A percentile compares a stretch with the other conserved stretches of the same genome.
Evolutionary conservation across 352 stramenopile species (phyloP).

Genomic region (Phytophthora cryptogea): DNA sequence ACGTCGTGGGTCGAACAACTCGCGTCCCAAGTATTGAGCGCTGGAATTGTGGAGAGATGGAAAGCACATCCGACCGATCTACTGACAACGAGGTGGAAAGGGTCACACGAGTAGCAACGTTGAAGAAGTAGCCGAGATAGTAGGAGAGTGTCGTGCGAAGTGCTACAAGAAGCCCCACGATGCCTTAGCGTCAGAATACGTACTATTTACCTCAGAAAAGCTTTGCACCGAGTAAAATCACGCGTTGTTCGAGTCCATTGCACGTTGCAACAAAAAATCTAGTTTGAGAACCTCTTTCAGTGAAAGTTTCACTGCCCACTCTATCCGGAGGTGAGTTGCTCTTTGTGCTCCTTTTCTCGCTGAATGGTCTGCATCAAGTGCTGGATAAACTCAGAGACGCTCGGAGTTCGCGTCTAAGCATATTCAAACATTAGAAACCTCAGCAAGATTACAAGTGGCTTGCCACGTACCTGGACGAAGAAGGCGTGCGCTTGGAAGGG

Average conservation of each 20-base stretch:
- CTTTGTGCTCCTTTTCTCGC: constrained; percentile 36
- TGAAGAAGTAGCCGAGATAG: constrained; percentile 8
- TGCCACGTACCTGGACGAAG: constrained; percentile 55
- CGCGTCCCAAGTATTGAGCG: constrained; percentile 21
- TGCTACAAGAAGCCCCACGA: constrained; percentile 8
- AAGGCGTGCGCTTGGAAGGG: constrained; percentile 83
- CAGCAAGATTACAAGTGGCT: not conserved
- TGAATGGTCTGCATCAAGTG: constrained; percentile 33
- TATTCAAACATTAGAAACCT: constrained; percentile 9
- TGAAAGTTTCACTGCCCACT: not conserved
- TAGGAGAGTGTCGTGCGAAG: constrained; percentile 3
- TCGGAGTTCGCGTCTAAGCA: constrained; percentile 26
- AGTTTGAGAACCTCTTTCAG: not conserved
- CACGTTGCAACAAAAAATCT: not conserved
- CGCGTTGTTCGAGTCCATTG: no score
- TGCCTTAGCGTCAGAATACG: constrained; percentile 2
- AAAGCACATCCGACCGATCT: constrained; percentile 8
- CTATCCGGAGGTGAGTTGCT: constrained; percentile 27
- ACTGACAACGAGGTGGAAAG: constrained; percentile 4
- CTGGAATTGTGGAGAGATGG: constrained; percentile 3
- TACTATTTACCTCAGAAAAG: constrained; percentile 22
- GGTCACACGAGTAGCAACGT: constrained; percentile 1
- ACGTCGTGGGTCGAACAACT: constrained; percentile 21
- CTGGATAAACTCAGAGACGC: constrained; percentile 29
- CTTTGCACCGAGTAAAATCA: no score